A percentile compares a stretch with the other conserved stretches of the same genome.
These are phyloP conservation scores for Aspergillus diversus DNA, from an alignment of 495 filamentous ascomycete genomes.

Conservation along the genomic window DNA sequence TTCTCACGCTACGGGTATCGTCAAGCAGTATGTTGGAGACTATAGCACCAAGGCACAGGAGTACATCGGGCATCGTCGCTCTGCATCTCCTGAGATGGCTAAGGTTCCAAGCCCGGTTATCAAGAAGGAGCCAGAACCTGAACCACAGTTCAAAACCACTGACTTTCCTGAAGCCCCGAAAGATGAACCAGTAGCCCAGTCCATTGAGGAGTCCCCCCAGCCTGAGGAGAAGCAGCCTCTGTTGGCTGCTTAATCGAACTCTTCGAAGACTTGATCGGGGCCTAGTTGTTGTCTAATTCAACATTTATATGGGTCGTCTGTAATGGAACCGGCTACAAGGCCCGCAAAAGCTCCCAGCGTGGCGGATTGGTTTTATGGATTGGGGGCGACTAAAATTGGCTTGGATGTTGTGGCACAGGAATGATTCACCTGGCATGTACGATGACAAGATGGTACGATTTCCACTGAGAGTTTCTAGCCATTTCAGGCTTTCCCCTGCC, in stretches of 20 bases:
- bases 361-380: not conserved
- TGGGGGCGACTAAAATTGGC: slow-evolving; percentile 7
- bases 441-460: slow-evolving; percentile 28
- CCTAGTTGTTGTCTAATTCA: not conserved
- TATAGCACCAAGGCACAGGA: slow-evolving; percentile 85
- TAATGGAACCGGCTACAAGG: not conserved
- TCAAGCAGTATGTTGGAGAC: slow-evolving; percentile 81
- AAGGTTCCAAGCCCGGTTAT: slow-evolving; percentile 38
- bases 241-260: slow-evolving; percentile 36
- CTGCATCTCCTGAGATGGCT: slow-evolving; percentile 50
- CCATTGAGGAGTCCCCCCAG: slow-evolving; percentile 30
- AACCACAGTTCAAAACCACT: slow-evolving; percentile 40
- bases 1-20: slow-evolving; percentile 69
- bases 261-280: not conserved
- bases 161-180: slow-evolving; percentile 73
- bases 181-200: slow-evolving; percentile 46
- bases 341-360: not conserved
- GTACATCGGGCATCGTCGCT: slow-evolving; percentile 61
- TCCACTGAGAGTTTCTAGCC: slow-evolving; percentile 10
- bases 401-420: slow-evolving; percentile 15
- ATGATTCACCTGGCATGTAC: slow-evolving; percentile 22
- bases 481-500: slow-evolving; percentile 6
- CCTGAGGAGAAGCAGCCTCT: slow-evolving; percentile 39
- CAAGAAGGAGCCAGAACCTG: slow-evolving; percentile 61
- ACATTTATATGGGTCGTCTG: not conserved